phyloP scores from a whole-genome alignment of 1,284 basidiomycete genomes.

The Ustilago trichophora region DNA sequence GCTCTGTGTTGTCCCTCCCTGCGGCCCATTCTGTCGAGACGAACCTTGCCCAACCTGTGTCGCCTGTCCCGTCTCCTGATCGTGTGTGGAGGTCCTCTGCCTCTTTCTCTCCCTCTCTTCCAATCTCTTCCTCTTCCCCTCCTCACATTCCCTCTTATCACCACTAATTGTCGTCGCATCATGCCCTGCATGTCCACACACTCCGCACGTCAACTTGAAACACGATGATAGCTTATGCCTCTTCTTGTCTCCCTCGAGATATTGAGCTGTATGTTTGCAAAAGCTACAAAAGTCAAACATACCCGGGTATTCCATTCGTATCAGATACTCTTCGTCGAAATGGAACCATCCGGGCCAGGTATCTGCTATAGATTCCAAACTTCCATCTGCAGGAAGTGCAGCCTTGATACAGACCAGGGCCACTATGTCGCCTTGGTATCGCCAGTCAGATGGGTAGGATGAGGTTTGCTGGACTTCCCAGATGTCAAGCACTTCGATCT shows the following conservation, averaged over 20 bases:
- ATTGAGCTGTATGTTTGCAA: constrained; percentile 10
- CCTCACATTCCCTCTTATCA: background rate
- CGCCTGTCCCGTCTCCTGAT: too few relatives aligned
- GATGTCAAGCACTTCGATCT: background rate
- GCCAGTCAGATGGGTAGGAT: too few relatives aligned
- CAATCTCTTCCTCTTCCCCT: background rate
- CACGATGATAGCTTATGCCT: background rate
- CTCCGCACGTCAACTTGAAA: background rate
- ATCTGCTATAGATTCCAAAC: too few relatives aligned
- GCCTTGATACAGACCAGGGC: background rate
- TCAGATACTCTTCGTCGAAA: constrained; percentile 3
- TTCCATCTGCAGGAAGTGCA: too few relatives aligned
- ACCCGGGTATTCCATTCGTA: background rate
- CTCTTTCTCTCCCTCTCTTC: too few relatives aligned
- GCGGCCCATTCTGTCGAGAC: too few relatives aligned
- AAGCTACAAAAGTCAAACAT: constrained; percentile 1
- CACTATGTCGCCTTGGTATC: background rate
- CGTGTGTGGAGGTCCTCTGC: too few relatives aligned
- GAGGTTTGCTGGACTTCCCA: too few relatives aligned
- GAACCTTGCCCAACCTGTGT: too few relatives aligned
- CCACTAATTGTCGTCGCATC: background rate
- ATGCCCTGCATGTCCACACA: background rate
- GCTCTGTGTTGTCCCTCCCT: too few relatives aligned
- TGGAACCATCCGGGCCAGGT: constrained; percentile 9
- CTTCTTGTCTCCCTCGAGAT: background rate